A percentile compares a stretch with the other conserved stretches of the same genome.
These are phyloP conservation scores for Diaporthe velutina DNA, from an alignment of 2,329 filamentous ascomycete genomes.

Conservation along the genomic window DNA sequence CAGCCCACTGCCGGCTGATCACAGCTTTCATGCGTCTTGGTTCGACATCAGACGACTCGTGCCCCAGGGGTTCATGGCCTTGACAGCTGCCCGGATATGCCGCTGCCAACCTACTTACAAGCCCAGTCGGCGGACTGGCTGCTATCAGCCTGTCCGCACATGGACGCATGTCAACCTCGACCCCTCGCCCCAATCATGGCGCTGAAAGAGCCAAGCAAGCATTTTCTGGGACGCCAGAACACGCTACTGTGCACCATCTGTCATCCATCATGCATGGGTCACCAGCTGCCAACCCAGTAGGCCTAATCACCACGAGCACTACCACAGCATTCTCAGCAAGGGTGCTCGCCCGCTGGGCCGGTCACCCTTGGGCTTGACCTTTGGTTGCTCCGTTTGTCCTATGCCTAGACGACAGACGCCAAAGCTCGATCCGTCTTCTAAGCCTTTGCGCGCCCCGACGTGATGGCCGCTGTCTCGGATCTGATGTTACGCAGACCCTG, in stretches of 20 bases:
- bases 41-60: slow-evolving; percentile 22
- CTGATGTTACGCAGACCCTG: slow-evolving; percentile 26
- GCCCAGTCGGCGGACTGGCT: not conserved
- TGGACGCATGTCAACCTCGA: not conserved
- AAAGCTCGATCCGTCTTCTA: not conserved
- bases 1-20: slow-evolving; percentile 24
- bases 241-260: slow-evolving; percentile 10
- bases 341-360: not conserved
- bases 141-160: not conserved
- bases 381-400: not conserved
- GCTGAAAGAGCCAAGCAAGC: not conserved
- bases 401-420: not conserved
- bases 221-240: not conserved
- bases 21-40: slow-evolving; percentile 7
- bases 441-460: not conserved
- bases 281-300: not conserved
- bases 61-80: slow-evolving; percentile 14
- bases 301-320: not conserved
- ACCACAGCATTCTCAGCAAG: not conserved
- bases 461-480: slow-evolving; percentile 25
- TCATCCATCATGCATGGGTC: not conserved
- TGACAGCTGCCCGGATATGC: slow-evolving; percentile 22
- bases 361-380: not conserved
- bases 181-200: not conserved
- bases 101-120: not conserved